phyloP scores from a whole-genome alignment of 345 rosid genomes.

The Bruguiera gymnorhiza region DNA sequence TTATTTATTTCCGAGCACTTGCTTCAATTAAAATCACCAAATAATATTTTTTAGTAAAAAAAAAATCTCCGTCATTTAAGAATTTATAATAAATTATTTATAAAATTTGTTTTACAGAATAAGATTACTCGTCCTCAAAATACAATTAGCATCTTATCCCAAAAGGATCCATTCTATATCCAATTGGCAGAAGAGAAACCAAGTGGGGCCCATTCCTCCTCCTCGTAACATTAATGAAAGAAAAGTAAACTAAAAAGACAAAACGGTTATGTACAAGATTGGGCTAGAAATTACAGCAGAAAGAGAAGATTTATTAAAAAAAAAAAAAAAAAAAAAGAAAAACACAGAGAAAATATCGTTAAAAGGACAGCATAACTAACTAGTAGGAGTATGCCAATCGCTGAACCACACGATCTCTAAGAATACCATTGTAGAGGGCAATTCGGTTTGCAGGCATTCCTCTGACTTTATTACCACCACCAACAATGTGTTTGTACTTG shows the following conservation, averaged over 20 bases:
- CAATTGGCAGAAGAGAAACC: slow-evolving; percentile 10
- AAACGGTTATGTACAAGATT: neutral
- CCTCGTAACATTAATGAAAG: neutral
- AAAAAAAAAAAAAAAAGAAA: neutral
- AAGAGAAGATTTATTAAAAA: neutral
- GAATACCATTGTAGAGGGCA: slow-evolving; percentile 65
- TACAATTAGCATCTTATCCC: neutral
- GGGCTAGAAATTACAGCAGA: neutral
- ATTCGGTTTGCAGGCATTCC: slow-evolving; percentile 64
- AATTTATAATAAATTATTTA: too few species aligned
- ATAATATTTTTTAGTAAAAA: too few species aligned
- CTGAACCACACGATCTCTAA: slow-evolving; percentile 54
- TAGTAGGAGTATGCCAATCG: slow-evolving; percentile 46
- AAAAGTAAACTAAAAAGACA: neutral
- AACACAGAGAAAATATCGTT: neutral
- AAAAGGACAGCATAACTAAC: neutral
- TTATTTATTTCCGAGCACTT: too few species aligned
- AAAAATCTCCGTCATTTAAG: too few species aligned
- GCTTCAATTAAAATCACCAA: too few species aligned
- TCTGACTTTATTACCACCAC: slow-evolving; percentile 7
- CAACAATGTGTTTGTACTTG: slow-evolving; percentile 11
- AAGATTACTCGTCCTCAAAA: neutral
- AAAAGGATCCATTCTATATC: slow-evolving; percentile 1
- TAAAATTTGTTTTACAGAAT: neutral
- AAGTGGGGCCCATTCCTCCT: slow-evolving; percentile 4